Conservation (phyloP, 2,329 filamentous ascomycete genomes). For the Neocatenulostroma microsporum region DNA sequence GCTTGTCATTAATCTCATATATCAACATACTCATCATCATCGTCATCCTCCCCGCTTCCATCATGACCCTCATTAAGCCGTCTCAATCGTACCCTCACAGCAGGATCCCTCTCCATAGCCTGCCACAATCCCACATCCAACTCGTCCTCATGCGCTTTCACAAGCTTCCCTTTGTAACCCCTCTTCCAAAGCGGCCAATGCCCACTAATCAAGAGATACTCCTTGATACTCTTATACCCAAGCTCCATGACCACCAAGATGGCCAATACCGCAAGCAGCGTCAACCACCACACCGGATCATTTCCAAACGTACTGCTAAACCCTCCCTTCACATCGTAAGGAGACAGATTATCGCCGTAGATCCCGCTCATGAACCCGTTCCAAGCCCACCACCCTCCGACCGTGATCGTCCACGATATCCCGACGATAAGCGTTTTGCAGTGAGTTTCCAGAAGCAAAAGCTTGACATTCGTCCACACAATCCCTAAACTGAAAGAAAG, state of each 20-base stretch:
- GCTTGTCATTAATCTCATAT: too few relatives aligned
- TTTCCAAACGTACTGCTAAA: slow-evolving; percentile 65
- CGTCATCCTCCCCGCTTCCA: too few relatives aligned
- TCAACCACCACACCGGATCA: slow-evolving; percentile 65
- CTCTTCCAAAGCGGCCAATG: slow-evolving; percentile 19
- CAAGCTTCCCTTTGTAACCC: slow-evolving; percentile 5
- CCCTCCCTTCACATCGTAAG: slow-evolving; percentile 63
- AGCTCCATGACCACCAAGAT: slow-evolving; percentile 47
- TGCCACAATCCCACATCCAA: slow-evolving; percentile 19
- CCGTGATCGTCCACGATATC: slow-evolving; percentile 51
- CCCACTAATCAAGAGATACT: slow-evolving; percentile 12
- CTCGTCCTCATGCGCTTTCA: slow-evolving; percentile 10
- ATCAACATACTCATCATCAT: too few relatives aligned
- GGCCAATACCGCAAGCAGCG: slow-evolving; percentile 33
- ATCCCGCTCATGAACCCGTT: slow-evolving; percentile 62
- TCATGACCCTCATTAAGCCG: too few relatives aligned
- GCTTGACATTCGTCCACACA: slow-evolving; percentile 25
- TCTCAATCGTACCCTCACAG: too few relatives aligned
- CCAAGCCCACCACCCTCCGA: slow-evolving; percentile 84
- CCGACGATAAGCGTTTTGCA: slow-evolving; percentile 64
- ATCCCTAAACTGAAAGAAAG: slow-evolving; percentile 65
- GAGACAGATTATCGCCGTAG: slow-evolving; percentile 45
- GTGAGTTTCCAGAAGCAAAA: slow-evolving; percentile 64
- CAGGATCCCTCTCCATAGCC: slow-evolving; percentile 23
- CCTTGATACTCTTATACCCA: slow-evolving; percentile 16